phyloP scores from a whole-genome alignment of 345 rosid species.

The Eucalyptus lansdowneana region DNA sequence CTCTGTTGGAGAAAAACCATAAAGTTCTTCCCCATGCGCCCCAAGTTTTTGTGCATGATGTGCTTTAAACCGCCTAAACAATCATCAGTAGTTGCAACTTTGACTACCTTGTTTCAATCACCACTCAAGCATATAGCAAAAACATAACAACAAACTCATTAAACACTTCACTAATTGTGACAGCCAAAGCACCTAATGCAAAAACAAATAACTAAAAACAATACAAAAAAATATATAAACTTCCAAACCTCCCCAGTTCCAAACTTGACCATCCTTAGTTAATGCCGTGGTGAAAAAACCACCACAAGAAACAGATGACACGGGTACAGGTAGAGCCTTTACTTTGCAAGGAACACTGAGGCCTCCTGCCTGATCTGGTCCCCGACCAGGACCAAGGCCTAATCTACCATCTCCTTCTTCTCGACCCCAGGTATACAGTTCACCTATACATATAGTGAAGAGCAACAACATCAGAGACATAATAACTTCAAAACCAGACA shows the following conservation, averaged over 20 bases:
- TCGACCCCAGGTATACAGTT: constrained; percentile 83
- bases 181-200: neutral
- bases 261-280: constrained; percentile 65
- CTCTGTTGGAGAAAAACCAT: neutral
- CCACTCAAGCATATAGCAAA: neutral
- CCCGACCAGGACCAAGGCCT: constrained; percentile 86
- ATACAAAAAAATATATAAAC: neutral
- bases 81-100: neutral
- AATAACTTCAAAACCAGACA: neutral
- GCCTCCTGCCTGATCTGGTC: constrained; percentile 93
- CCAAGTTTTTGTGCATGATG: neutral
- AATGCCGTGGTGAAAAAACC: constrained; percentile 81
- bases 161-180: neutral
- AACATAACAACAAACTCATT: neutral
- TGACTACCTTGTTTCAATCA: neutral
- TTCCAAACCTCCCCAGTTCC: constrained; percentile 88
- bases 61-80: neutral
- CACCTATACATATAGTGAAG: constrained; percentile 29
- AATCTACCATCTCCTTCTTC: constrained; percentile 96
- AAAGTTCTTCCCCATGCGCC: neutral
- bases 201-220: neutral
- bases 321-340: constrained; percentile 51
- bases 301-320: constrained; percentile 76
- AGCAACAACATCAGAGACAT: neutral
- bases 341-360: constrained; percentile 80